Evolutionary conservation across 108 stramenopile species (phyloP), one percentile per base, ranked within the genome.

Genomic region (Heterococcus sp.): DNA sequence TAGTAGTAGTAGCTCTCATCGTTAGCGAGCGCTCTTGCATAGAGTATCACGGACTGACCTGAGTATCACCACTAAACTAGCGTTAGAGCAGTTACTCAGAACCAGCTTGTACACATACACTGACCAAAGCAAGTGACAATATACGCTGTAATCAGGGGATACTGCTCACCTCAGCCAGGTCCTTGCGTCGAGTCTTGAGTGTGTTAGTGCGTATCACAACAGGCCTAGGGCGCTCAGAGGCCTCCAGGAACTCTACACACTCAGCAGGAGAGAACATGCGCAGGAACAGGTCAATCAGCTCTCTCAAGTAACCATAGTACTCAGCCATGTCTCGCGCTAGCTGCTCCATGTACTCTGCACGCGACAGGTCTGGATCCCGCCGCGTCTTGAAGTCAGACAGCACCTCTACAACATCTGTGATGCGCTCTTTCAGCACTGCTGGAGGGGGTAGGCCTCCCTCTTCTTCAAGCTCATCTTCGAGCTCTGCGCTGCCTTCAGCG

Each of bases 151-250:
- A n/a, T n/a, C n/a, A n/a, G n/a, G n/a, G n/a, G n/a, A n/a, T n/a
- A n/a, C n/a, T n/a, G n/a, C 71, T 70, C 65, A 81, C 79, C 63
- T 69, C 75, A 28, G 95, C 97, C 37, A 99, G 90, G 79, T 99
- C 97, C 84, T 96, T 95, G 38, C 96, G 89, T 38, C 96, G 87
- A 5, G 96, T 90, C 87, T 99, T 99, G 68, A 99, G 91, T 32
- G 98, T 99, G 90, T 99, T 99, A 30, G 94, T 91, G 30, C 98
- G 92, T 32, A 98, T 92, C 28, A 98, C 97, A 73, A 97, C 80
- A 3, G 98, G 98, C 3, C 98, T 88, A 14, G 93, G 92, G 72
- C 90, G 89, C 75, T 98, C 98, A 63, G 91, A 94, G 68, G 96
- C 96, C 66, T 97, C 95, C 30, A 99, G 73, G 79, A 96, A 99